phyloP scores from a whole-genome alignment of 139 green algal species.

The Spirogloea muscicola region DNA sequence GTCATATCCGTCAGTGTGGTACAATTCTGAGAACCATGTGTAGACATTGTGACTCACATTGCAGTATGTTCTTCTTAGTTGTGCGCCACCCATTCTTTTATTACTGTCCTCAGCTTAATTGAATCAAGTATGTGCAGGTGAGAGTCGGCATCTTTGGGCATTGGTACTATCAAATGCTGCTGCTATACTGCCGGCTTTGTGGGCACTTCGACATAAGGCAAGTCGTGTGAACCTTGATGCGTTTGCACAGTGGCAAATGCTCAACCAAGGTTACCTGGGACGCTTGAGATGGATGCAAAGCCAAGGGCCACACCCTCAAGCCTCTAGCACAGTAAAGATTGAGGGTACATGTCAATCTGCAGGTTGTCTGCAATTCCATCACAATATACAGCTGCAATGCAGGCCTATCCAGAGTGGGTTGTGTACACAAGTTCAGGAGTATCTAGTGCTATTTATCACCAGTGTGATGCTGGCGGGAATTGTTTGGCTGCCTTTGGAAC shows the following conservation, averaged over 20 bases:
- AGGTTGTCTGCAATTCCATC: too few relatives aligned
- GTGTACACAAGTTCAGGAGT: constrained; percentile 27
- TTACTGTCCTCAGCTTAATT: not conserved
- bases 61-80: not conserved
- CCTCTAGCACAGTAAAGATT: not conserved
- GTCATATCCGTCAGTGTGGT: not conserved
- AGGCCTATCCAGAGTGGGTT: constrained; percentile 45
- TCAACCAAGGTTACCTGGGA: too few relatives aligned
- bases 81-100: not conserved
- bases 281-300: not conserved
- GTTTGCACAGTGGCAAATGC: too few relatives aligned
- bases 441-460: constrained; percentile 33
- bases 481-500: constrained; percentile 23
- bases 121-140: constrained; percentile 1
- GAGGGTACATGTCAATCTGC: too few relatives aligned
- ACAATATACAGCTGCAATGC: not conserved
- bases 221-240: too few relatives aligned
- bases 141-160: not conserved
- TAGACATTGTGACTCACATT: too few relatives aligned
- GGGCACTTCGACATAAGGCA: constrained; percentile 13
- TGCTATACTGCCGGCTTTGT: constrained; percentile 17
- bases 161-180: constrained; percentile 22
- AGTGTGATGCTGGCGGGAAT: constrained; percentile 27
- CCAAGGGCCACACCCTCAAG: not conserved
- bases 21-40: too few relatives aligned